phyloP scores from a whole-genome alignment of 306 rosid genomes.

The Prinsepia uniflora region DNA sequence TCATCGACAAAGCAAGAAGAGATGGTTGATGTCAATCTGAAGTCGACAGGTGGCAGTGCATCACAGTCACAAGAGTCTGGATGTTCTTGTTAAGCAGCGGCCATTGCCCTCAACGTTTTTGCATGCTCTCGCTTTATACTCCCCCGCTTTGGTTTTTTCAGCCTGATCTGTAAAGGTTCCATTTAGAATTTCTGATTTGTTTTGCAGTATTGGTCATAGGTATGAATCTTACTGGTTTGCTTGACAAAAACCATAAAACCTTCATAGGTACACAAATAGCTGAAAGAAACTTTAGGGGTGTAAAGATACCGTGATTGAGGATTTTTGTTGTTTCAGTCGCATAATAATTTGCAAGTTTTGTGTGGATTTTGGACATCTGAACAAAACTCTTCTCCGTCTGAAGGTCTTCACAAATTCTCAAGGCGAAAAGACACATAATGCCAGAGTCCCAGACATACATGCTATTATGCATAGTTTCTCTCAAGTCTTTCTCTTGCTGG shows the following conservation, averaged over 20 bases:
- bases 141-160: conserved; percentile 22
- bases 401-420: too few species aligned
- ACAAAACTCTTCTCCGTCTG: too few species aligned
- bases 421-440: too few species aligned
- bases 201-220: conserved; percentile 1
- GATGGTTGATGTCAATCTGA: conserved; percentile 84
- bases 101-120: not conserved
- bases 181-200: not conserved
- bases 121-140: not conserved
- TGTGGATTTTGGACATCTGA: not conserved
- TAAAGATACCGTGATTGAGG: not conserved
- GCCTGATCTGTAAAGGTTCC: conserved; percentile 34
- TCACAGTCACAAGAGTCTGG: conserved; percentile 54
- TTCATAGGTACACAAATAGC: conserved; percentile 9
- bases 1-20: conserved; percentile 85
- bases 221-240: not conserved
- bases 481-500: too few species aligned
- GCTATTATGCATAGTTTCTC: too few species aligned
- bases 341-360: not conserved
- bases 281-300: conserved; percentile 15
- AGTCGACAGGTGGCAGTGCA: conserved; percentile 41
- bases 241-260: not conserved
- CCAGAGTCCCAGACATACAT: too few species aligned
- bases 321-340: not conserved
- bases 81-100: conserved; percentile 54